A percentile compares a stretch with the other conserved stretches of the same genome.
These are phyloP conservation scores for Calonectria pteridis DNA, from an alignment of 2,329 filamentous ascomycete genomes.

Conservation along the genomic window DNA sequence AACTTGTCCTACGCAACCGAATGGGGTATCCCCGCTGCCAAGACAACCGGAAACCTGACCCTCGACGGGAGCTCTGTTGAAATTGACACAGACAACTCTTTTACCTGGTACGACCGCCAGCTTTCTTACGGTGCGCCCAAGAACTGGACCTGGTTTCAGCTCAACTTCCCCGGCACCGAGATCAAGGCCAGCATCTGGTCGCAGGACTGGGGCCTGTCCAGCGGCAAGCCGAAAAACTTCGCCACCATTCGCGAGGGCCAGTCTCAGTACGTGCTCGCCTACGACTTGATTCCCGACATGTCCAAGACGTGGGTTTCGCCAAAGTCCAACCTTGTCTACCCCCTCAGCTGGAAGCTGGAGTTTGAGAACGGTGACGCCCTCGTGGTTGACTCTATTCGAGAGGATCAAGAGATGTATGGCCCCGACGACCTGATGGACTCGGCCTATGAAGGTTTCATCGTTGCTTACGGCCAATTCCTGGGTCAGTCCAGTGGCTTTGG, in stretches of 20 bases:
- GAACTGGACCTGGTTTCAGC: slow-evolving; percentile 20
- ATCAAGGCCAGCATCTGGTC: slow-evolving; percentile 22
- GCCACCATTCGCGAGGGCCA: not conserved
- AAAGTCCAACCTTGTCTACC: not conserved
- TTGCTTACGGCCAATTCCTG: not conserved
- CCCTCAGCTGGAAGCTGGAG: slow-evolving; percentile 6
- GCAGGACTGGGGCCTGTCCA: not conserved
- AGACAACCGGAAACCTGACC: not conserved
- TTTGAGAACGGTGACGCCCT: slow-evolving; percentile 19
- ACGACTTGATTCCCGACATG: slow-evolving; percentile 1
- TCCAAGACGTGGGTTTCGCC: slow-evolving; percentile 7
- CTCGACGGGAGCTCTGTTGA: not conserved
- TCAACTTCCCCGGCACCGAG: slow-evolving; percentile 4
- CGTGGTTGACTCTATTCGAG: not conserved
- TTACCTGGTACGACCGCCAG: slow-evolving; percentile 22
- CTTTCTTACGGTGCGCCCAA: not conserved
- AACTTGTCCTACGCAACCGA: not conserved
- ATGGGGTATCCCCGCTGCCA: slow-evolving; percentile 9
- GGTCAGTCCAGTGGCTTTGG: not conserved
- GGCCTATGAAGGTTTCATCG: slow-evolving; percentile 16
- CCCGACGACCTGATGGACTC: not conserved
- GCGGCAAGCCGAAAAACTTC: not conserved
- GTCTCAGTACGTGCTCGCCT: not conserved
- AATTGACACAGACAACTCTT: not conserved
- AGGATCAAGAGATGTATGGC: slow-evolving; percentile 20